Evolutionary conservation across 2,329 filamentous ascomycete genomes (phyloP).

Genomic region (Penicillium hordei): DNA sequence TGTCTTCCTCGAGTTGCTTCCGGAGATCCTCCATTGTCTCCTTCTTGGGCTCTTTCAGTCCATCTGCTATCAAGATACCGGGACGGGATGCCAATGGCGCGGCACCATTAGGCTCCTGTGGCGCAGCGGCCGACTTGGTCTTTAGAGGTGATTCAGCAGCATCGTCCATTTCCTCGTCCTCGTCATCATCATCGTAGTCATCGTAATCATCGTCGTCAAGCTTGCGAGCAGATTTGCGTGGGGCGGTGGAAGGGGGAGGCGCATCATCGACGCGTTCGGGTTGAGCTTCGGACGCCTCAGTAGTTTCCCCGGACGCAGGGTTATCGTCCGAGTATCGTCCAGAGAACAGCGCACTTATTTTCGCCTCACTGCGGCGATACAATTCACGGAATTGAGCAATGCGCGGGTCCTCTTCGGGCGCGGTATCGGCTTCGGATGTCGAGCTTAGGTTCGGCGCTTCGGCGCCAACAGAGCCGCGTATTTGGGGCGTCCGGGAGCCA

Average conservation of each 20-base stretch:
- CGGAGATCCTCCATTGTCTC: constrained; percentile 82
- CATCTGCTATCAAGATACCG: constrained; percentile 63
- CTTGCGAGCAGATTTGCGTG: constrained; percentile 66
- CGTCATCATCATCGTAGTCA: constrained; percentile 63
- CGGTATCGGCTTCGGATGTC: constrained; percentile 54
- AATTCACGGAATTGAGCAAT: constrained; percentile 72
- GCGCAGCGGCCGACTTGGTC: constrained; percentile 51
- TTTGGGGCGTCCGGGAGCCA: constrained; percentile 46
- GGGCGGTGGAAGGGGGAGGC: constrained; percentile 43
- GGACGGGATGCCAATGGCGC: constrained; percentile 70
- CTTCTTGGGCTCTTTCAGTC: constrained; percentile 55
- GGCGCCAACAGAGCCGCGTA: constrained; percentile 45
- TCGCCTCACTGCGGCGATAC: constrained; percentile 74
- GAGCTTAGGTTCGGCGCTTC: constrained; percentile 50
- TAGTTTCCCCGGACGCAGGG: constrained; percentile 49
- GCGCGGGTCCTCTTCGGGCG: constrained; percentile 68
- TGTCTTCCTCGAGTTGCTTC: constrained; percentile 88
- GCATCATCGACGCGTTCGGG: constrained; percentile 52
- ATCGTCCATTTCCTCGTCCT: constrained; percentile 58
- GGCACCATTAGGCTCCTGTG: constrained; percentile 58
- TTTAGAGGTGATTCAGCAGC: constrained; percentile 51
- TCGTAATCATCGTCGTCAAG: constrained; percentile 76
- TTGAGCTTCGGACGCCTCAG: constrained; percentile 34
- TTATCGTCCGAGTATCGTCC: constrained; percentile 38
- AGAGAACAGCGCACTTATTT: constrained; percentile 73